Base-by-base conservation (phyloP, 2,329 filamentous ascomycete species). In the Trichothecium roseum region DNA sequence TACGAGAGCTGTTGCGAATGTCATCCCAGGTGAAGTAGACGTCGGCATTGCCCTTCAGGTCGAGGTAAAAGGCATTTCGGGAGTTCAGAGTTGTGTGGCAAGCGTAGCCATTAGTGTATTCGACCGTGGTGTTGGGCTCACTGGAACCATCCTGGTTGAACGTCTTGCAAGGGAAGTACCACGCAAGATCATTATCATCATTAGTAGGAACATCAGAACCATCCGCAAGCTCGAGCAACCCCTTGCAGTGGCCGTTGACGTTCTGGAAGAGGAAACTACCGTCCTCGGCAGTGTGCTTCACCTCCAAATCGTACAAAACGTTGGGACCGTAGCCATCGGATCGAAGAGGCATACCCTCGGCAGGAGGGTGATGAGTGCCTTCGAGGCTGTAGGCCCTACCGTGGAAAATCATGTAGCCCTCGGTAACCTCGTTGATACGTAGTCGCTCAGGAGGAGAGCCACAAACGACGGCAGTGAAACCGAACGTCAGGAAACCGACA, bases 201-300 rank as follows among this genome's bases (percentile, higher is more conserved):
- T 94, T 80, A 5, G 81, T 83, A 2, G 88, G 86, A 8, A 98
- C 78, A 47, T 86, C 81, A 1, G 88, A 93, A 37, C 67, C 67
- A 2, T 70, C 54, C 1, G 81, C 74, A 7, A 69, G 59, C 1
- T 76, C 94, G 53, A 98, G 94, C 38, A 96, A 61, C 8, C 73
- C 83, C 63, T 96, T 98, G 72, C 91, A 98, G 42, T 83, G 84
- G 32, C 91, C 93, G 49, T 98, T 98, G 57, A 98, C 91, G 46
- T 96, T 94, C 56, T 98, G 91, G 62, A 98, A 98, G 52, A 98
- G 63, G 55, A 98, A 98, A 53, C 88, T 96, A 39, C 85, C 89
- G 54, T 98, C 93, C 57, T 84, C 74, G n/a, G 88, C 91, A 37
- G 79, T 81, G 48, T 89, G 77, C 52, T 84, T 84, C 46, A 81